A percentile compares a stretch with the other conserved stretches of the same genome.
phyloP scores from a whole-genome alignment of 352 stramenopile species.

The Globisporangium nodosum region DNA sequence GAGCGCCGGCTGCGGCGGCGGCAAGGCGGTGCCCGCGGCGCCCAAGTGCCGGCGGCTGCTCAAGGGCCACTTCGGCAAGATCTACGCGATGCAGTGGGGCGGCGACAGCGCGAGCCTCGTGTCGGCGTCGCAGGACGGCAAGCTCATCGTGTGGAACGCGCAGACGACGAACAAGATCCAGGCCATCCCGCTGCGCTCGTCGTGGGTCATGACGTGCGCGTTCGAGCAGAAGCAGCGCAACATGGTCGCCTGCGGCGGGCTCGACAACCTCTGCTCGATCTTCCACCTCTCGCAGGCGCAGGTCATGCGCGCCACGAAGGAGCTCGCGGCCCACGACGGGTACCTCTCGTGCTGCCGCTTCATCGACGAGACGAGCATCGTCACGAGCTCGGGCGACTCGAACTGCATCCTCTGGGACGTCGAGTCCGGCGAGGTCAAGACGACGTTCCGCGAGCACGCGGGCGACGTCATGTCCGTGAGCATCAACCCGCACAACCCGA shows the following conservation, averaged over 20 bases:
- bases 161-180: slow-evolving; percentile 97
- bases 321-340: slow-evolving; percentile 97
- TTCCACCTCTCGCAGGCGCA: slow-evolving; percentile 93
- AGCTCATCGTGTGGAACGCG: slow-evolving; percentile 99
- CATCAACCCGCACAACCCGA: slow-evolving; percentile 92
- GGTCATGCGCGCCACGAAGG: slow-evolving; percentile 89
- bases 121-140: slow-evolving; percentile 96
- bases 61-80: slow-evolving; percentile 99
- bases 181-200: slow-evolving; percentile 95
- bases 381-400: slow-evolving; percentile 95
- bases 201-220: slow-evolving; percentile 99
- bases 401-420: slow-evolving; percentile 99
- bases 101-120: slow-evolving; percentile 89
- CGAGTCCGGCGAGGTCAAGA: slow-evolving; percentile 90
- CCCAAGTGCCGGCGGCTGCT: slow-evolving; percentile 93
- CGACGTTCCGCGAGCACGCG: slow-evolving; percentile 96
- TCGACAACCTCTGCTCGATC: slow-evolving; percentile 99
- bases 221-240: slow-evolving; percentile 97
- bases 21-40: slow-evolving; percentile 74
- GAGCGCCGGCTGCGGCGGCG: slow-evolving; percentile 38
- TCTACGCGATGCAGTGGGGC: slow-evolving; percentile 99
- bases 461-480: slow-evolving; percentile 97
- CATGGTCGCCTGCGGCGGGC: slow-evolving; percentile 96
- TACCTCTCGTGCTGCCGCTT: slow-evolving; percentile 99
- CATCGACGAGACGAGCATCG: slow-evolving; percentile 91